Evolutionary conservation across 805 yeast species (phyloP), one percentile per base, ranked within the genome.

Genomic region (Ogataea polymorpha): DNA sequence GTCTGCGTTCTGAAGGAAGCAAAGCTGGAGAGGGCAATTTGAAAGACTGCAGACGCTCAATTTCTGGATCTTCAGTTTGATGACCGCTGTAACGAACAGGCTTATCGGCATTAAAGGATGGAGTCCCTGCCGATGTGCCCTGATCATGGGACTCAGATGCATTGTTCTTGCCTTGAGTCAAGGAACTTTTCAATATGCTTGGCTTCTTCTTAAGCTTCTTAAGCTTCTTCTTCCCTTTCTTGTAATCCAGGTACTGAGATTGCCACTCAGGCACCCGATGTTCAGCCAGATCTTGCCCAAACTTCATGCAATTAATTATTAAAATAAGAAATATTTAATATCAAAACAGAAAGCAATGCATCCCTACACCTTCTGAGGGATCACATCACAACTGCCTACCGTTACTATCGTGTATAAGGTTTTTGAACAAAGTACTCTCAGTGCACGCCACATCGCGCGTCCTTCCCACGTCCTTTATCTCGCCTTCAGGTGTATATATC

Each of bases 231-330:
- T 67, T 69, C 23, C 76, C 71, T 32, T 62, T 58, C 51, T 80
- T 79, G 58, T 83, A 83, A 55, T 86, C 84, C 24, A 90, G 70
- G 56, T 90, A 90, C 55, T 81, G 80, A 39, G 79, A 82, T 55
- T 78, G 80, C 97, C 97, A 90, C 55, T 85, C 95, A 4, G 96
- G 96, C 41, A 85, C 84, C 26, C 79, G 71, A 42, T 82, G 82
- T 36, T 81, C 82, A 48, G 72, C 75, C 42, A 82, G 66, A 17
- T 84, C 77, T 47, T 79, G 82, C 10, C 81, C 82, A 56, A 82
- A 82, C 64, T 82, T 82, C 90, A 82, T 82, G 23, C n/a, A 26
- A 24, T 33, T 32, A 27, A 24, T 39, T 21, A 20, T 20, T 20
- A 28, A n/a, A 30, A 24, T 24, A 8, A 23, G 26, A 10, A 29